Percentiles rank a stretch among this genome's conserved stretches.
Conservation (phyloP, 352 stramenopile genomes). For the Globisporangium recalcitrans region DNA sequence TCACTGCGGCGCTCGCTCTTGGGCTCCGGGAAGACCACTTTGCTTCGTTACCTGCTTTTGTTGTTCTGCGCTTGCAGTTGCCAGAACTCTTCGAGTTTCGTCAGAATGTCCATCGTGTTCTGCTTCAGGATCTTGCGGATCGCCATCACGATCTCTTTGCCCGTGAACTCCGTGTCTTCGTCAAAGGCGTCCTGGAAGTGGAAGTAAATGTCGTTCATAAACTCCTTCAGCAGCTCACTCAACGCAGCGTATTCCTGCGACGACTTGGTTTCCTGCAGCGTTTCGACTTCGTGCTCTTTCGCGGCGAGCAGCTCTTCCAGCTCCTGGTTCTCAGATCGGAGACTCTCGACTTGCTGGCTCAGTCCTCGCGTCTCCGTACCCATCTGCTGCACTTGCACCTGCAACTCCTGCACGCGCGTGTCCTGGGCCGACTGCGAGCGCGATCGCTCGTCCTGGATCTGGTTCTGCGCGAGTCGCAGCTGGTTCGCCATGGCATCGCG, state of each 20-base stretch:
- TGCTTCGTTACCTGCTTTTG: background rate
- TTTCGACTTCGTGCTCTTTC: constrained; percentile 45
- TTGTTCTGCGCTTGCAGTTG: constrained; percentile 38
- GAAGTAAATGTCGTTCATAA: constrained; percentile 88
- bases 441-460: constrained; percentile 58
- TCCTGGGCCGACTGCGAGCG: constrained; percentile 42
- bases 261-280: constrained; percentile 39
- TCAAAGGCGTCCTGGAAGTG: constrained; percentile 83
- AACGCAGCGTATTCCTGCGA: constrained; percentile 52
- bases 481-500: constrained; percentile 42
- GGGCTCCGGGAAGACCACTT: no score
- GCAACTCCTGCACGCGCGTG: constrained; percentile 41
- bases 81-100: constrained; percentile 71
- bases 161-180: constrained; percentile 77
- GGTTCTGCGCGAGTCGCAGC: constrained; percentile 41
- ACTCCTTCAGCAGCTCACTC: constrained; percentile 73
- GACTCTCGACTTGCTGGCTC: constrained; percentile 45
- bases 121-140: constrained; percentile 84
- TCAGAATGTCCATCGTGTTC: constrained; percentile 74
- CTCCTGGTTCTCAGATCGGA: constrained; percentile 34
- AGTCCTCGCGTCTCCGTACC: constrained; percentile 29
- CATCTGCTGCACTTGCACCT: constrained; percentile 45
- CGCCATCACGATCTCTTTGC: constrained; percentile 77
- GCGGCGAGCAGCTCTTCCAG: constrained; percentile 42
- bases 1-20: background rate